Conservation (phyloP, 73 alveolate genomes). For the Effrenium voratum region DNA sequence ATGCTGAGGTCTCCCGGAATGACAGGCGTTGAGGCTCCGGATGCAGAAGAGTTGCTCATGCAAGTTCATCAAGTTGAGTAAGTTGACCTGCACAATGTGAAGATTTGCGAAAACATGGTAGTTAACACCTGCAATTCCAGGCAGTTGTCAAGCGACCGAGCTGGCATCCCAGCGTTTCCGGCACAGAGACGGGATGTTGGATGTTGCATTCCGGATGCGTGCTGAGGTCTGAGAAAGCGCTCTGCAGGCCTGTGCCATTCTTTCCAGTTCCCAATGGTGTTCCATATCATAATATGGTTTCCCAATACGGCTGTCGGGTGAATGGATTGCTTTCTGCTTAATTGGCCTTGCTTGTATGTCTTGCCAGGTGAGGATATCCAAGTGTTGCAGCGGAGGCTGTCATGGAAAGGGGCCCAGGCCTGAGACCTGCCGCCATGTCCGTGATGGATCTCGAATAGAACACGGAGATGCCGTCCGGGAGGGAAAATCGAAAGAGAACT, state of each 20-base stretch:
- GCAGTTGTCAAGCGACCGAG: slow-evolving; percentile 17
- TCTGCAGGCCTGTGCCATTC: slow-evolving; percentile 20
- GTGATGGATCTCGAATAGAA: too few species aligned
- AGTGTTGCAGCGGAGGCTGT: too few species aligned
- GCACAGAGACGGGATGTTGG: neutral
- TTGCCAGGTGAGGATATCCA: too few species aligned
- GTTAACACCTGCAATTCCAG: neutral
- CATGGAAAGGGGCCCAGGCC: too few species aligned
- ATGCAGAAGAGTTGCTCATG: neutral
- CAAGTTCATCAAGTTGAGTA: neutral
- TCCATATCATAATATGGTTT: too few species aligned
- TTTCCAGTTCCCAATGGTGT: too few species aligned
- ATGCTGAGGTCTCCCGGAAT: neutral
- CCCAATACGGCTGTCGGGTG: too few species aligned
- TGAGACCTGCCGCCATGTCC: too few species aligned
- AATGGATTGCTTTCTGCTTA: too few species aligned
- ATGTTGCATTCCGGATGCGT: neutral
- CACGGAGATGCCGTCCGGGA: too few species aligned
- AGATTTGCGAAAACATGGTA: neutral
- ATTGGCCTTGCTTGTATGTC: too few species aligned
- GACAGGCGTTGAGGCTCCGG: neutral
- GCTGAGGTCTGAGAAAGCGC: slow-evolving; percentile 3
- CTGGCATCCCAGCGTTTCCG: neutral
- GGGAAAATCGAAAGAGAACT: too few species aligned
- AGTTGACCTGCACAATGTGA: neutral